phyloP scores from a whole-genome alignment of 2,329 filamentous ascomycete species.

The Sporothrix variecibatus region DNA sequence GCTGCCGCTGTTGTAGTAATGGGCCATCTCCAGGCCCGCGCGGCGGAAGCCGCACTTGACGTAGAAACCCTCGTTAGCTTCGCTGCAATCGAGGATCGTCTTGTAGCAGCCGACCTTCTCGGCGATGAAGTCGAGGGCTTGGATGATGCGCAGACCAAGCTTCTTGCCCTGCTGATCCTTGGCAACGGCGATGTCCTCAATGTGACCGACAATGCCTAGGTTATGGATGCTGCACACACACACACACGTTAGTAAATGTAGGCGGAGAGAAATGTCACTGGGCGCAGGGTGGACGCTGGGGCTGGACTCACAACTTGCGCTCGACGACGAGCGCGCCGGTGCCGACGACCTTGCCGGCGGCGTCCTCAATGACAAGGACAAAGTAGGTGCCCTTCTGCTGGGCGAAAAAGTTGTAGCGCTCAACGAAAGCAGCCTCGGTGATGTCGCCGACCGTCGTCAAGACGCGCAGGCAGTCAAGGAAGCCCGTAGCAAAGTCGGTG shows the following conservation, averaged over 20 bases:
- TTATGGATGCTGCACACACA: conserved; percentile 65
- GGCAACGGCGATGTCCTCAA: conserved; percentile 95
- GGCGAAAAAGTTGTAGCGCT: conserved; percentile 81
- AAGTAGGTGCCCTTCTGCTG: conserved; percentile 77
- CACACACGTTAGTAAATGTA: neutral
- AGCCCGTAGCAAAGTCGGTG: conserved; percentile 77
- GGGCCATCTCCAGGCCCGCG: conserved; percentile 93
- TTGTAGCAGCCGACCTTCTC: conserved; percentile 93
- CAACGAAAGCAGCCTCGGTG: conserved; percentile 69
- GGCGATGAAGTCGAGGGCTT: conserved; percentile 87
- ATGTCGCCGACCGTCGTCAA: conserved; percentile 93
- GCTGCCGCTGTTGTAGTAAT: conserved; percentile 70
- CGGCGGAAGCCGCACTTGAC: conserved; percentile 95
- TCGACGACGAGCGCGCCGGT: conserved; percentile 90
- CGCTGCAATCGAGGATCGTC: conserved; percentile 94
- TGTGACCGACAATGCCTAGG: conserved; percentile 84
- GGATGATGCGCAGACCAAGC: conserved; percentile 86
- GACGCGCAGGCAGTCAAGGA: conserved; percentile 87
- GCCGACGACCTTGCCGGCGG: conserved; percentile 69
- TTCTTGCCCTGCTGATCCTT: conserved; percentile 98
- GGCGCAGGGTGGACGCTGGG: neutral
- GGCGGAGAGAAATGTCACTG: neutral
- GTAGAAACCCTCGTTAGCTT: conserved; percentile 96
- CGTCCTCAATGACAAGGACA: conserved; percentile 81
- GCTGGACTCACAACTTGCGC: conserved; percentile 75